Evolutionary conservation across 192 early-diverging fungal species (phyloP).

Genomic region (Coemansia sp.): DNA sequence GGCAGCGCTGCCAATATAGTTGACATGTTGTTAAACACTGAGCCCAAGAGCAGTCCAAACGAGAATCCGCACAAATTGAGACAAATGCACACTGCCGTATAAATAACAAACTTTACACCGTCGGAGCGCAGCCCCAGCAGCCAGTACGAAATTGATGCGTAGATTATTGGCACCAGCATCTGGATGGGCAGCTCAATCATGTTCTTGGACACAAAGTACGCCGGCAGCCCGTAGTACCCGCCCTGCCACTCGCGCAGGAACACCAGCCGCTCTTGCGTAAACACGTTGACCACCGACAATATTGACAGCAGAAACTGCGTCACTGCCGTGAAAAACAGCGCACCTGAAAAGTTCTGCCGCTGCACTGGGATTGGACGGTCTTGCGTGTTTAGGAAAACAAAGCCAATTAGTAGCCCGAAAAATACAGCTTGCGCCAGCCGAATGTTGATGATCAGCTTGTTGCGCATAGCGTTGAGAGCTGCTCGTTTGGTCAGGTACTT

Average conservation of each 20-base stretch:
- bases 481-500: constrained; percentile 48
- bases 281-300: constrained; percentile 56
- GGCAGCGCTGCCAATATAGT: constrained; percentile 55
- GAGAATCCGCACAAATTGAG: constrained; percentile 55
- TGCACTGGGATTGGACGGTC: constrained; percentile 25
- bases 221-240: constrained; percentile 58
- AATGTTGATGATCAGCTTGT: constrained; percentile 55
- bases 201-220: constrained; percentile 61
- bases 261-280: constrained; percentile 57
- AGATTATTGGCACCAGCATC: constrained; percentile 51
- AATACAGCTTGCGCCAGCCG: constrained; percentile 49
- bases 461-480: constrained; percentile 52
- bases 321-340: constrained; percentile 56
- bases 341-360: constrained; percentile 57
- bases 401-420: constrained; percentile 57
- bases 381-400: constrained; percentile 57
- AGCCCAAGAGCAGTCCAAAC: constrained; percentile 58
- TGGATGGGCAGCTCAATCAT: constrained; percentile 59
- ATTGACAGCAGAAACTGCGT: constrained; percentile 50
- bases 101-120: constrained; percentile 50
- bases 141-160: constrained; percentile 56
- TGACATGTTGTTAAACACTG: constrained; percentile 47
- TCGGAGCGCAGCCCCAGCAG: constrained; percentile 56
- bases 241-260: constrained; percentile 60
- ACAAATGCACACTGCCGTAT: constrained; percentile 28